These are phyloP conservation scores for Kregervanrija pseudodelftensis DNA, from an alignment of 805 yeast genomes.

Conservation along the genomic window DNA sequence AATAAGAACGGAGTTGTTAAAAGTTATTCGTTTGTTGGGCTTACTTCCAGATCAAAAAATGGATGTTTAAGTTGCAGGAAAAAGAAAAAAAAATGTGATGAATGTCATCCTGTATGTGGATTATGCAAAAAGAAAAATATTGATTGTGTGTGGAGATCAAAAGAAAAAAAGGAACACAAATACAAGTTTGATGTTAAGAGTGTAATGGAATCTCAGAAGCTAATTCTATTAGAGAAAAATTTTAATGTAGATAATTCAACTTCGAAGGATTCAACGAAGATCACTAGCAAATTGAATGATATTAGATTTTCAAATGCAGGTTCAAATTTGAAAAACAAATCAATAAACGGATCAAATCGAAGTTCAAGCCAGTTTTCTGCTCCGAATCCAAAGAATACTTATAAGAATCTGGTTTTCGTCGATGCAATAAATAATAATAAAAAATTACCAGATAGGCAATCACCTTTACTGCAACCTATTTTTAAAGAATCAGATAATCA, in stretches of 20 bases:
- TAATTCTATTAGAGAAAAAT: slow-evolving; percentile 10
- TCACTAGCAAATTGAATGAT: no score
- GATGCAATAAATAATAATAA: no score
- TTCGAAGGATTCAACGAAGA: no score
- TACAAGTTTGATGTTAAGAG: slow-evolving; percentile 10
- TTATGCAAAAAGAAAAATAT: slow-evolving; percentile 29
- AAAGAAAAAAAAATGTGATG: slow-evolving; percentile 45
- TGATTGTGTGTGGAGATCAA: slow-evolving; percentile 24
- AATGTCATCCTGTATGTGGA: slow-evolving; percentile 38
- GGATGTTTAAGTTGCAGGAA: slow-evolving; percentile 37
- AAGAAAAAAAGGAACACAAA: slow-evolving; percentile 7
- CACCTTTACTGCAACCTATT: no score
- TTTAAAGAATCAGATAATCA: no score
- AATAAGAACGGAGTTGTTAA: background rate
- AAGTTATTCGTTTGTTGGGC: slow-evolving; percentile 25
- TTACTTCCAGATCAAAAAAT: slow-evolving; percentile 27
- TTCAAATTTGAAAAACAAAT: no score
- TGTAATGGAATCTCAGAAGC: slow-evolving; percentile 14
- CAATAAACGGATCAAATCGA: no score
- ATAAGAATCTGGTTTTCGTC: no score
- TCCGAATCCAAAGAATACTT: no score
- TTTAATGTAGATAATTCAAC: background rate
- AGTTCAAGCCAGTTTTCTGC: no score
- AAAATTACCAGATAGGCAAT: no score
- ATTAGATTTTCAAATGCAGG: no score